Conservation (phyloP, 371 early-diverging fungal genomes). For the Mortierella sp. region DNA sequence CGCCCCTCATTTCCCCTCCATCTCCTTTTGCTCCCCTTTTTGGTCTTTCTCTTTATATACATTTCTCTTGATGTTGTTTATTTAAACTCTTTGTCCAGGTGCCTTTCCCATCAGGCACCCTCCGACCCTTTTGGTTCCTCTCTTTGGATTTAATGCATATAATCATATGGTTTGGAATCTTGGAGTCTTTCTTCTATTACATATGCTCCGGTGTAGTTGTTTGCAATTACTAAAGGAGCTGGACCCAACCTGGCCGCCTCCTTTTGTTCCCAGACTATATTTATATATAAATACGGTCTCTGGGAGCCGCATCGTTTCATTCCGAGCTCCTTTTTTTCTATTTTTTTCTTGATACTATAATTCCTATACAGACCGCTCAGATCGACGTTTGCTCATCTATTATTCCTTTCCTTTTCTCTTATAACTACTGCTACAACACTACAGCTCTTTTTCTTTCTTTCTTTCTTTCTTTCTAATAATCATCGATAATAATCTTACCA, state of each 20-base stretch:
- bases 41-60: conserved; percentile 1
- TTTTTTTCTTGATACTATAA: not conserved
- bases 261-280: not conserved
- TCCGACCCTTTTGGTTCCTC: too few species aligned
- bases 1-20: not conserved
- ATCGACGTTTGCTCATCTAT: not conserved
- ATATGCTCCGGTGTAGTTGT: not conserved
- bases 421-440: not conserved
- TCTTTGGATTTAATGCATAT: too few species aligned
- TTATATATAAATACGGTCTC: not conserved
- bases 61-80: not conserved
- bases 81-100: not conserved
- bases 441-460: not conserved
- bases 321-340: not conserved
- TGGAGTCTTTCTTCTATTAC: not conserved
- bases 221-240: not conserved
- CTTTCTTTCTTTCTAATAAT: conserved; percentile 7
- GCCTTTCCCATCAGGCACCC: not conserved
- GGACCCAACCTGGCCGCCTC: not conserved
- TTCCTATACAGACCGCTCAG: not conserved
- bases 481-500: not conserved
- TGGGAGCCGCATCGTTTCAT: not conserved
- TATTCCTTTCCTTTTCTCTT: conserved; percentile 1
- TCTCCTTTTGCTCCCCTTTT: not conserved
- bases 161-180: not conserved